A percentile compares a stretch with the other conserved stretches of the same genome.
phyloP scores from a whole-genome alignment of 2,329 filamentous ascomycete species.

The Paradendryphiella salina region DNA sequence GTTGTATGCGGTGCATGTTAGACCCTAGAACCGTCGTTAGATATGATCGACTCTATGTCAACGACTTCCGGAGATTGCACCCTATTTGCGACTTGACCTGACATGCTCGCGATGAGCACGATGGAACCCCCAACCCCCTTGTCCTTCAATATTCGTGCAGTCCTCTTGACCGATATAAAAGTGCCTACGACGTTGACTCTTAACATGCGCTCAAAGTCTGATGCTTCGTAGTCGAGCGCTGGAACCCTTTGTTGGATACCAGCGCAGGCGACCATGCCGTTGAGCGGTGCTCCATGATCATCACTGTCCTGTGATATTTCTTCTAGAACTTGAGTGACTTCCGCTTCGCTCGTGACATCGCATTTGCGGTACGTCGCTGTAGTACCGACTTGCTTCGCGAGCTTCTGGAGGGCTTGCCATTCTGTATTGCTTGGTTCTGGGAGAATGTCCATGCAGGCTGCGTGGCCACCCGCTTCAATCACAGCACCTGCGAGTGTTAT shows the following conservation, averaged over 20 bases:
- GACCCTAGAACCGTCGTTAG: constrained; percentile 6
- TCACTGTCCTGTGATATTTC: constrained; percentile 45
- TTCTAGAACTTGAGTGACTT: constrained; percentile 45
- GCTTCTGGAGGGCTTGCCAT: constrained; percentile 51
- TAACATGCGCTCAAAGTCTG: constrained; percentile 42
- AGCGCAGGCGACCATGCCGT: constrained; percentile 53
- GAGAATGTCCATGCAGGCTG: constrained; percentile 55
- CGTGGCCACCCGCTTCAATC: constrained; percentile 55
- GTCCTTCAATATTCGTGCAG: constrained; percentile 57
- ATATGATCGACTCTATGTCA: background rate
- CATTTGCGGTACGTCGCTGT: constrained; percentile 50
- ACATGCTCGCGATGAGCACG: constrained; percentile 56
- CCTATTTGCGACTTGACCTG: constrained; percentile 19
- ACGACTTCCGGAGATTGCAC: background rate
- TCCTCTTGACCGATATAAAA: constrained; percentile 43
- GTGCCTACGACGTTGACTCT: constrained; percentile 47
- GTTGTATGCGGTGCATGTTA: constrained; percentile 21
- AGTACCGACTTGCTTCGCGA: constrained; percentile 44
- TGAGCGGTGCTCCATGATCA: constrained; percentile 40
- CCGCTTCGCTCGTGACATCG: constrained; percentile 54
- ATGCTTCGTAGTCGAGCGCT: constrained; percentile 53
- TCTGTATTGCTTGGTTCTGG: constrained; percentile 45
- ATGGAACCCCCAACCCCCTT: constrained; percentile 62
- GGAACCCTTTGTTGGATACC: constrained; percentile 55
- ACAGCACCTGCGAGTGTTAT: constrained; percentile 56